These are phyloP conservation scores for Backusella mclennaniae DNA, from an alignment of 192 early-diverging fungal genomes.

Conservation along the genomic window DNA sequence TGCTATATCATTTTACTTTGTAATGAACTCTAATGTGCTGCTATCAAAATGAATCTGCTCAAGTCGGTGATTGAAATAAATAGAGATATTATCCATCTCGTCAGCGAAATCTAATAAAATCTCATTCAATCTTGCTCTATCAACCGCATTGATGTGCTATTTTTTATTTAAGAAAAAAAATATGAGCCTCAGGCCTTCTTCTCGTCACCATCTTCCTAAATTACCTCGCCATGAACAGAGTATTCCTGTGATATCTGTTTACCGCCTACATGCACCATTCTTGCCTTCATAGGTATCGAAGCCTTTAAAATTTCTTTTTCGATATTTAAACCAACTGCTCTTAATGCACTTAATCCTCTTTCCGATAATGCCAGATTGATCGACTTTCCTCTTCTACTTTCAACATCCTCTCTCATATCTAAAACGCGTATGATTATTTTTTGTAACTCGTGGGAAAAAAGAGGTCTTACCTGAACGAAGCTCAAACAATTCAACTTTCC, in stretches of 20 bases:
- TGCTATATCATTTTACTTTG: conserved; percentile 31
- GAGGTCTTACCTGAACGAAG: conserved; percentile 62
- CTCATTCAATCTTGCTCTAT: conserved; percentile 80
- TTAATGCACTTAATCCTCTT: conserved; percentile 82
- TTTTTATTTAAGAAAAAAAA: not conserved
- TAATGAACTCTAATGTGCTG: conserved; percentile 51
- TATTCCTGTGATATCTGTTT: conserved; percentile 78
- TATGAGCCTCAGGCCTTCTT: not conserved
- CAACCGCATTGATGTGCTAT: conserved; percentile 92
- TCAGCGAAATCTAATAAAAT: conserved; percentile 76
- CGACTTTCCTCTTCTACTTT: conserved; percentile 62
- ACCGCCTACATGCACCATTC: conserved; percentile 84
- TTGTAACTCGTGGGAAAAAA: not conserved
- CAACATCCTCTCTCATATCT: conserved; percentile 65
- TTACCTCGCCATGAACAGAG: conserved; percentile 82
- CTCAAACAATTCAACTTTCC: conserved; percentile 87
- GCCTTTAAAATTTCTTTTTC: conserved; percentile 63
- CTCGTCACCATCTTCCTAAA: not conserved
- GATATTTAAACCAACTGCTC: conserved; percentile 62
- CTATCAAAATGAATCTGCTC: conserved; percentile 69
- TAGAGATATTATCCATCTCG: conserved; percentile 57
- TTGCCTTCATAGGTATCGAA: conserved; percentile 87
- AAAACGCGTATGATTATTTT: not conserved
- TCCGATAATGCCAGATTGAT: conserved; percentile 94
- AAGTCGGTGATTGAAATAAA: conserved; percentile 79